Evolutionary conservation across 768 basidiomycete genomes (phyloP).

Genomic region (Termitomyces sp.): DNA sequence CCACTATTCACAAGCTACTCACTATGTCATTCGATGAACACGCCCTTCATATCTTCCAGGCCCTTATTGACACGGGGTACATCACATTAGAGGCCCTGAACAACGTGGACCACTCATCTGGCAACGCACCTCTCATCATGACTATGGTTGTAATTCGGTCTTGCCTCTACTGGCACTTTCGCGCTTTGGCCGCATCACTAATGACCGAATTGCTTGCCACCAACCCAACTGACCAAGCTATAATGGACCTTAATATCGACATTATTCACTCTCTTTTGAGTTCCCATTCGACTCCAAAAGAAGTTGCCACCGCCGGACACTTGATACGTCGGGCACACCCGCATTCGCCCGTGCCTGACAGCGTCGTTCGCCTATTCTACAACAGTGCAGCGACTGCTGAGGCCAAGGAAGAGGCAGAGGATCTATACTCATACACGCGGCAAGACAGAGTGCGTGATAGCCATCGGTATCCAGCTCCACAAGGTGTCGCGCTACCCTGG

Average conservation of each 20-base stretch:
- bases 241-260: conserved; percentile 37
- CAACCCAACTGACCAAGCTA: conserved; percentile 14
- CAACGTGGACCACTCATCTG: conserved; percentile 28
- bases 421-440: conserved; percentile 46
- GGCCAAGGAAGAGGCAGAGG: conserved; percentile 32
- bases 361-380: conserved; percentile 47
- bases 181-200: conserved; percentile 35
- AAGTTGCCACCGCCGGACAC: conserved; percentile 35
- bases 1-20: conserved; percentile 40
- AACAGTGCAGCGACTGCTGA: conserved; percentile 27
- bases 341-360: conserved; percentile 36
- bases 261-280: conserved; percentile 40
- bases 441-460: conserved; percentile 22
- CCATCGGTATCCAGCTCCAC: conserved; percentile 50
- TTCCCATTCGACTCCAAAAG: conserved; percentile 24
- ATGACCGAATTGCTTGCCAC: conserved; percentile 27
- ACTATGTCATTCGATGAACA: conserved; percentile 25
- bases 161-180: conserved; percentile 55
- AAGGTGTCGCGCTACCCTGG: conserved; percentile 43
- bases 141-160: conserved; percentile 46
- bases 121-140: conserved; percentile 46
- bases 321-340: conserved; percentile 39
- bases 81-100: conserved; percentile 47
- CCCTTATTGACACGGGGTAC: conserved; percentile 39
- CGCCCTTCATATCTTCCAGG: conserved; percentile 46